phyloP scores from a whole-genome alignment of 306 rosid genomes.

The Argentina anserina region DNA sequence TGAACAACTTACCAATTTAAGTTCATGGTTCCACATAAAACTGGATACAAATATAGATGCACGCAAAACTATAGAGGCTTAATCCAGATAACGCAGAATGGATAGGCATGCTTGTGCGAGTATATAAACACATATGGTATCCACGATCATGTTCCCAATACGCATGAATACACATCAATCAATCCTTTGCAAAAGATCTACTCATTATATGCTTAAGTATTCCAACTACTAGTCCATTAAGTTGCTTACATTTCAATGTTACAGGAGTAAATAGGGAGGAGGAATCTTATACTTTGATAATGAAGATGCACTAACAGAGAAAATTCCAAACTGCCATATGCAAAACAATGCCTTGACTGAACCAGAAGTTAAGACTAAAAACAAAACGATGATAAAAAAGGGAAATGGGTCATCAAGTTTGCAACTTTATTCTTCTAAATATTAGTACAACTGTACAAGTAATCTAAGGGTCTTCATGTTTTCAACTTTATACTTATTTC shows the following conservation, averaged over 20 bases:
- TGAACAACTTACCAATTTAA: not conserved
- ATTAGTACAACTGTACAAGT: too few species aligned
- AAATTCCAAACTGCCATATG: slow-evolving; percentile 1
- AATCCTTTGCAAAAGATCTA: not conserved
- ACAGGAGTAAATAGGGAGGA: too few species aligned
- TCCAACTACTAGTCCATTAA: not conserved
- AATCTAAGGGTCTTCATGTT: not conserved
- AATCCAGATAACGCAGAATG: not conserved
- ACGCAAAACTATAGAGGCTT: slow-evolving; percentile 9
- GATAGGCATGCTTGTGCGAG: slow-evolving; percentile 1
- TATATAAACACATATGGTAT: not conserved
- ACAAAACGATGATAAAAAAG: slow-evolving; percentile 58
- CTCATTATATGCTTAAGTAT: not conserved
- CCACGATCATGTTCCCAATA: not conserved
- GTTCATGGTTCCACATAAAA: slow-evolving; percentile 7
- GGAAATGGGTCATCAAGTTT: not conserved
- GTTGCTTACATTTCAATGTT: not conserved
- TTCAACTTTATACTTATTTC: not conserved
- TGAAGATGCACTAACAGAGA: slow-evolving; percentile 7
- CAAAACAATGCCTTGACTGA: slow-evolving; percentile 5
- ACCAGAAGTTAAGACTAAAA: slow-evolving; percentile 1
- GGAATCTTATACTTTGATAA: not conserved
- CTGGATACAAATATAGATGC: not conserved
- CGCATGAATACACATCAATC: not conserved
- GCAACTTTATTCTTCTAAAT: not conserved